Evolutionary conservation across 2,329 filamentous ascomycete species (phyloP), one percentile per base, ranked within the genome.

Genomic region (Huntiella omanensis): DNA sequence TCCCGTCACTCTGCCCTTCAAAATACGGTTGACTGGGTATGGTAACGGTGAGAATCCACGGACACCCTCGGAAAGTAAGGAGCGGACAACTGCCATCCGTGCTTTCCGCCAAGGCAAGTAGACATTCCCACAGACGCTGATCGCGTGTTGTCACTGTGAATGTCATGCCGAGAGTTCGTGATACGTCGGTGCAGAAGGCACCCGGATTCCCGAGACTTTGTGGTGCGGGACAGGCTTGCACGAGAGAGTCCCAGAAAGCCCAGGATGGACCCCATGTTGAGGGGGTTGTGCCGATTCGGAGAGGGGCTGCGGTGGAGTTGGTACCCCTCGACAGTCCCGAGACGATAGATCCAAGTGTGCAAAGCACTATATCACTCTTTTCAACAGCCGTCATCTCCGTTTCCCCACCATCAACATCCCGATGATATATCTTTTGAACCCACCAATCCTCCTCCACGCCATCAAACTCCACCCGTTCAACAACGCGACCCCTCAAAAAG

Each of bases 21-120:
- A 66, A 65, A 47, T 65, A 56, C 5, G 62, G 64, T 45, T 68
- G 64, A 8, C 54, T 54, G 13, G 63, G 63, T 38, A 67, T 54
- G 3, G 58, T 61, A 45, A 64, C 57, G 47, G 54, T 62, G 34
- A 67, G 43, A 2, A 62, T 52, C 65, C 64, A 68, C 6, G 54
- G 54, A 49, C 59, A 62, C 45, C 66, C 60, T 45, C 57, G 57
- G 13, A 66, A 52, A 4, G 51, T 49, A 2, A 52, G 41, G 5
- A 52, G 38, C 22, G 51, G 51, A 33, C 47, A 55, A 6, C 64
- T 57, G 10, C 58, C 58, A 4, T 58, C 57, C 0, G 58, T 58
- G 2, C 47, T 49, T n/a, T 40, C 45, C 10, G 28, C 43, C 43
- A 48, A 52, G 40, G 33, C 34, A 8, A 58, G 58, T 0, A 61